A percentile compares a stretch with the other conserved stretches of the same genome.
phyloP scores from a whole-genome alignment of 164 flowering plant genomes.

The Akebia trifoliata region DNA sequence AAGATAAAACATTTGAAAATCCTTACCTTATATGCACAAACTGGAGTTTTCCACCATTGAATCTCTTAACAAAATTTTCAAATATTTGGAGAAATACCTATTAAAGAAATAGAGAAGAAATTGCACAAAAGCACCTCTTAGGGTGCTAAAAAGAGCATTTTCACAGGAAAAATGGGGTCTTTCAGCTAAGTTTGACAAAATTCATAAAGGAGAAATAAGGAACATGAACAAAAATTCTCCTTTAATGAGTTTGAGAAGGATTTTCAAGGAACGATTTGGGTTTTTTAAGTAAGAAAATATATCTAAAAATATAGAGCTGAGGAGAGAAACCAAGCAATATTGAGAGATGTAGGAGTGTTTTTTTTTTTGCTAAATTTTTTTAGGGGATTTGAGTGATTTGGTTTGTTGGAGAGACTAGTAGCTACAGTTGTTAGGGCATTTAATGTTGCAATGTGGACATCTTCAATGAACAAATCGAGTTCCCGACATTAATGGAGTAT shows the following conservation, averaged over 20 bases:
- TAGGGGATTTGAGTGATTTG: background rate
- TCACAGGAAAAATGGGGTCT: background rate
- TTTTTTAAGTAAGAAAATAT: background rate
- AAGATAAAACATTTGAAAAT: background rate
- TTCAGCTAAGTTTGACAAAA: background rate
- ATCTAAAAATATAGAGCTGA: background rate
- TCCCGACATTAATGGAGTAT: conserved; percentile 1
- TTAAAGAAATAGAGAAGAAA: background rate
- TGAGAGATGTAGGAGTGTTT: background rate
- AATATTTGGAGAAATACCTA: background rate
- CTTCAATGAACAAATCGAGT: background rate
- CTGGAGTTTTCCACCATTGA: background rate
- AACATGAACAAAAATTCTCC: background rate
- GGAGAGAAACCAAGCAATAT: background rate
- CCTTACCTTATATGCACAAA: background rate
- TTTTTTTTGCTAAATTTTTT: background rate
- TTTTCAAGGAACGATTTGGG: background rate
- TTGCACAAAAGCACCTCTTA: background rate
- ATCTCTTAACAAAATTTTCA: background rate
- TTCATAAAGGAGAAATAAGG: background rate
- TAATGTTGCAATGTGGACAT: background rate
- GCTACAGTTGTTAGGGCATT: background rate
- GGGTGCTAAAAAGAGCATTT: background rate
- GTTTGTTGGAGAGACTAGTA: background rate
- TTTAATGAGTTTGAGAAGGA: background rate